Base-by-base conservation (phyloP, 306 rosid species). In the Trifolium fragiferum region DNA sequence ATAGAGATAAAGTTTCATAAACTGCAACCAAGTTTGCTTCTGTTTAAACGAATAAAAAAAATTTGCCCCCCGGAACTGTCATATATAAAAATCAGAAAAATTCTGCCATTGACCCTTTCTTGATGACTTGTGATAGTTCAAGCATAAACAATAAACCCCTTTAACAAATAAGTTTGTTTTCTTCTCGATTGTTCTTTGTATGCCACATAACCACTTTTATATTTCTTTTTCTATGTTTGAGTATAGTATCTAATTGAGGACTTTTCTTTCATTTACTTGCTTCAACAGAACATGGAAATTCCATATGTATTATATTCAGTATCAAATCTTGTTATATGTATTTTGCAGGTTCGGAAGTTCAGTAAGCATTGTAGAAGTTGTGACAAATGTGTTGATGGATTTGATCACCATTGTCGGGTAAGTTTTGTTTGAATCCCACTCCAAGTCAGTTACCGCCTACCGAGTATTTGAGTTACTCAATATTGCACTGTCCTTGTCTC, bases 341-440 rank as follows among this genome's bases (percentile, higher is more conserved):
- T 78, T 70, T 72, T 85, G 75, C 78, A 91, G 97, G 94, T 91
- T 21, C 84, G 80, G 50, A 89, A 89, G 82, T 91, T 87, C 87
- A 91, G 97, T 81, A 91, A 89, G 86, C 97, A 91, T 70, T 89
- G 95, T 83, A 84, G 97, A 83, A 91, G 95, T 74, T 91, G 97
- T 59, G 84, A 86, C 80, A 89, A 89, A 84, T 91, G 97, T 82
- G 95, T 91, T 68, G 97, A 91, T 72, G 95, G 91, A 72, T 89
- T 91, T 83, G 95, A 89, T 78, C 97, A 91, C 80, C 97, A 87
- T 76, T 91, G 95, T 70, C 91, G 91, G 86, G 95, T 89, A 86
- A 76, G 80, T 55, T 49, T 44, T 62, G 46, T 54, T 77, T 55
- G 30, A 37, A 62, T 32, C 54, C 70, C 27, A 11, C 59, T 46